Evolutionary conservation across 169 alveolate genomes (phyloP), one percentile per base, ranked within the genome.

Genomic region (Plasmodium yoelii): DNA sequence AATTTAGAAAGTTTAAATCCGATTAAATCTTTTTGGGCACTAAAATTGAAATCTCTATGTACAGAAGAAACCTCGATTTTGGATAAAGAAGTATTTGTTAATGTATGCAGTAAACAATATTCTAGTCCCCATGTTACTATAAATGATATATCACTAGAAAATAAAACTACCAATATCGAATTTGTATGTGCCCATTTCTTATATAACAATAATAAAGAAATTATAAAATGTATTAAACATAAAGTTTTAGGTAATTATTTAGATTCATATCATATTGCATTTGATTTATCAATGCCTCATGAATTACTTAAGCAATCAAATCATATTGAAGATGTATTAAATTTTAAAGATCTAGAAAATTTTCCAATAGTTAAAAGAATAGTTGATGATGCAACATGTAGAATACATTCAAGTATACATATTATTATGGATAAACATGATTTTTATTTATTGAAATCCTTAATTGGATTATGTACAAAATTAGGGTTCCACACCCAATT

Each of bases 141-240:
- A 9, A 69, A 72, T 63, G 86, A 64, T 1, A 34, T 82, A 42
- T n/a, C 53, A 0, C 55, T 82, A 55, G 73, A 72, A 5, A 67
- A 61, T 8, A 55, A 61, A 15, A 13, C n/a, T 5, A 71, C 69
- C 10, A 82, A 82, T 68, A 9, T 82, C 9, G 90, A 68, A 82
- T 82, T 82, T 82, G 34, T 82, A 5, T 82, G 90, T 71, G 90
- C 90, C n/a, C 90, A 82, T 68, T 82, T 82, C 28, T 68, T 82
- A 46, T 82, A 82, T 82, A 82, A 64, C 69, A 69, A 82, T 71
- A 69, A 82, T 13, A 67, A 59, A 12, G 90, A 82, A 60, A 56
- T 82, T 67, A 82, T 82, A 53, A 82, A 82, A 82, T 82, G 90
- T 82, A 55, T 82, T 57, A 69, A 61, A 53, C 51, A 68, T 24